A percentile compares a stretch with the other conserved stretches of the same genome.
Conservation (phyloP, 2,329 filamentous ascomycete species). For the Trichoderma sp. region DNA sequence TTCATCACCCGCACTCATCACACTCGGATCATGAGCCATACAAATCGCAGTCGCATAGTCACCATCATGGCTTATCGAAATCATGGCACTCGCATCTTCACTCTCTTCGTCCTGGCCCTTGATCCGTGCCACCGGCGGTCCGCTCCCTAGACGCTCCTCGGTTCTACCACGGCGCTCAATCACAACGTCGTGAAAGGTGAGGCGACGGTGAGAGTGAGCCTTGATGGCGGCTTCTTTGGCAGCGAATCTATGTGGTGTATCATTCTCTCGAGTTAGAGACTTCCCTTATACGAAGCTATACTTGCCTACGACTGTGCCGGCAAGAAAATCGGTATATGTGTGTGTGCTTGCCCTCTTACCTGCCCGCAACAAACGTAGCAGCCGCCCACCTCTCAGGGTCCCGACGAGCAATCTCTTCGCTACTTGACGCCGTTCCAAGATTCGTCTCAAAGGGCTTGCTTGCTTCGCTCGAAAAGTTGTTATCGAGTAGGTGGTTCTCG, state of each 20-base stretch:
- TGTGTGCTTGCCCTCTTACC: constrained; percentile 25
- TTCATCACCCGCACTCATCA: background rate
- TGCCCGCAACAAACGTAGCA: constrained; percentile 36
- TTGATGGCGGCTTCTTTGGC: constrained; percentile 76
- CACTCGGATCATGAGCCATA: constrained; percentile 41
- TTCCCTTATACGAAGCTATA: no score
- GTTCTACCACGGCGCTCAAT: constrained; percentile 36
- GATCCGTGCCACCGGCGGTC: constrained; percentile 46
- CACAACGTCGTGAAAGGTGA: constrained; percentile 61
- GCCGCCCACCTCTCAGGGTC: constrained; percentile 34
- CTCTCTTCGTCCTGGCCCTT: constrained; percentile 28
- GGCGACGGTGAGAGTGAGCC: constrained; percentile 56
- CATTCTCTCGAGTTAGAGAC: background rate
- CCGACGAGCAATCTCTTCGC: background rate
- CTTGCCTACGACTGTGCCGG: background rate
- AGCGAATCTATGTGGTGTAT: constrained; percentile 51
- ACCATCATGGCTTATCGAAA: constrained; percentile 86
- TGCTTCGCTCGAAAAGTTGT: background rate
- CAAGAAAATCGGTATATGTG: background rate
- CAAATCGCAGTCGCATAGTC: constrained; percentile 75
- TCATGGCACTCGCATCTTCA: constrained; percentile 54
- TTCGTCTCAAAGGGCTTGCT: background rate
- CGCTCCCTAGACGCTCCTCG: constrained; percentile 32
- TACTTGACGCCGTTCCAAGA: background rate
- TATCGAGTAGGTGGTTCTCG: background rate